phyloP scores from a whole-genome alignment of 139 green algal genomes.

The Haematococcus sp. region DNA sequence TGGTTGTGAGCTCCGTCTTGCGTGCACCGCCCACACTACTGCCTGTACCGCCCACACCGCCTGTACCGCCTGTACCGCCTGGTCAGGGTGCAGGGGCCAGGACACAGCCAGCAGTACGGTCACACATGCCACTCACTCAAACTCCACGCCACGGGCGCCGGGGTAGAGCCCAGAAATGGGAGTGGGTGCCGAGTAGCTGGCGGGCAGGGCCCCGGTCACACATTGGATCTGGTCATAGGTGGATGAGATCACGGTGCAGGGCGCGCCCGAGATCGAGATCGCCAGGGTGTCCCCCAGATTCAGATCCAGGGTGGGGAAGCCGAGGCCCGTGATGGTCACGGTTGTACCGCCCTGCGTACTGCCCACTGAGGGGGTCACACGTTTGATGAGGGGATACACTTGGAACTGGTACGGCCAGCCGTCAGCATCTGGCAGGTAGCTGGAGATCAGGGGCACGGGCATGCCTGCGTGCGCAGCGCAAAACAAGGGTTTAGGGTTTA shows the following conservation, averaged over 20 bases:
- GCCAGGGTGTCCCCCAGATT: slow-evolving; percentile 7
- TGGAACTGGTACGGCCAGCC: slow-evolving; percentile 38
- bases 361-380: slow-evolving; percentile 17
- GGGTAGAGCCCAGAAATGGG: slow-evolving; percentile 22
- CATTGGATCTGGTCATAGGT: slow-evolving; percentile 23
- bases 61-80: too few relatives aligned
- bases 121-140: slow-evolving; percentile 12
- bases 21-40: too few relatives aligned
- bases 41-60: too few relatives aligned
- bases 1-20: not conserved
- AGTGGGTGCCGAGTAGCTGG: not conserved
- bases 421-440: slow-evolving; percentile 19
- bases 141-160: slow-evolving; percentile 18
- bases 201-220: slow-evolving; percentile 9
- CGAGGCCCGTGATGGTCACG: slow-evolving; percentile 19
- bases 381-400: slow-evolving; percentile 29
- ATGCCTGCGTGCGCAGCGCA: not conserved
- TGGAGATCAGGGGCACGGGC: not conserved
- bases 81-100: too few relatives aligned
- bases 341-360: slow-evolving; percentile 28
- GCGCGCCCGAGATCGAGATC: slow-evolving; percentile 12
- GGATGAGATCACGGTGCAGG: slow-evolving; percentile 27
- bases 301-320: slow-evolving; percentile 22
- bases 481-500: not conserved
- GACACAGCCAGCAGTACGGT: too few relatives aligned